phyloP scores from a whole-genome alignment of 2,329 filamentous ascomycete genomes.

The Colletotrichum phormii region DNA sequence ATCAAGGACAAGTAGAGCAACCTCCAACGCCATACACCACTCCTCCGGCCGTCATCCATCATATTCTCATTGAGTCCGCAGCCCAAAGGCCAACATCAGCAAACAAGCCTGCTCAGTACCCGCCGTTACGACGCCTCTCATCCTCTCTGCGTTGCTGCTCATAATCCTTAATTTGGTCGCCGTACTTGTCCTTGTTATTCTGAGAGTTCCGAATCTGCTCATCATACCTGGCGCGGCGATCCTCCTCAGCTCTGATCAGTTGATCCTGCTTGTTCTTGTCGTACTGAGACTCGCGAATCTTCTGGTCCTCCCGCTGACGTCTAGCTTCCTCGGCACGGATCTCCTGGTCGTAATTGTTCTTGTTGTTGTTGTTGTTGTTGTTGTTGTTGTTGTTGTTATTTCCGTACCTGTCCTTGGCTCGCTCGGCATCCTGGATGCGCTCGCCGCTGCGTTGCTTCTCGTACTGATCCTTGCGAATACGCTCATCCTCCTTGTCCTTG shows the following conservation, averaged over 20 bases:
- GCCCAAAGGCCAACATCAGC: neutral
- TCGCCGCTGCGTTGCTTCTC: neutral
- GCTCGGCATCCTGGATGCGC: neutral
- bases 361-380: neutral
- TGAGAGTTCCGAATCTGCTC: neutral
- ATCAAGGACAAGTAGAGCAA: neutral
- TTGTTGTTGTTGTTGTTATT: neutral
- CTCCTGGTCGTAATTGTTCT: neutral
- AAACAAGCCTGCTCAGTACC: neutral
- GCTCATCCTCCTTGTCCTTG: neutral
- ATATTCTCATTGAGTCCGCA: neutral
- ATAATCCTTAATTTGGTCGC: neutral
- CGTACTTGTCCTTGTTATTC: neutral
- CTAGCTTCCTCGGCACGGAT: slow-evolving; percentile 3
- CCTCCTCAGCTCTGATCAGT: neutral
- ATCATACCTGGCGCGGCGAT: neutral
- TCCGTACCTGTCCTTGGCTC: neutral
- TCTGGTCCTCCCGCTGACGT: neutral
- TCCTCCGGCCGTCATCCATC: neutral
- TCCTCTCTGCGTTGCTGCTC: neutral
- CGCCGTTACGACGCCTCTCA: neutral
- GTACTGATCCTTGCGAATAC: neutral
- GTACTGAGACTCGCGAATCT: neutral
- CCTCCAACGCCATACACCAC: neutral
- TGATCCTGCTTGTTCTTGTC: neutral